A percentile compares a stretch with the other conserved stretches of the same genome.
Conservation (phyloP, 78 protist species). For the Pelomyxa schiedti region DNA sequence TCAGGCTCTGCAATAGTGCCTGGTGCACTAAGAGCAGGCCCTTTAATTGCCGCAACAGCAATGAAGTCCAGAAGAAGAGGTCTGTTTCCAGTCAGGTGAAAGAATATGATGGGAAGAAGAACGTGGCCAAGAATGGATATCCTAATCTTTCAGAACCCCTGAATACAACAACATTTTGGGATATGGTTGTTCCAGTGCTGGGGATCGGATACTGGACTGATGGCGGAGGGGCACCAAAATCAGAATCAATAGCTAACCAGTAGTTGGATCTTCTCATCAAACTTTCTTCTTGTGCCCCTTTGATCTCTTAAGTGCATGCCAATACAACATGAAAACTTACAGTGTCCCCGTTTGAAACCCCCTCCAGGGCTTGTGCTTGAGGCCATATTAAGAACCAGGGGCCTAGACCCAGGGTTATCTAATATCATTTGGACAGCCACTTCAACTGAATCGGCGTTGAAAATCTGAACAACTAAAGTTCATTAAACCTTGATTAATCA, state of each 20-base stretch:
- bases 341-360: not conserved
- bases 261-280: not conserved
- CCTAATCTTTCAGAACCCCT: not conserved
- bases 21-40: not conserved
- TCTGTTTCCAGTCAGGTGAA: too few species aligned
- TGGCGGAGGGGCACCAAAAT: not conserved
- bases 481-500: too few species aligned
- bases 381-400: not conserved
- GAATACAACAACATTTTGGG: not conserved
- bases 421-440: not conserved
- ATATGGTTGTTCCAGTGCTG: not conserved
- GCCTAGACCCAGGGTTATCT: not conserved
- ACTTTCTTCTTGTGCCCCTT: not conserved
- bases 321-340: too few species aligned
- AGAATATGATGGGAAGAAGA: too few species aligned
- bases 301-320: too few species aligned
- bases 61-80: not conserved
- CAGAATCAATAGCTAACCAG: not conserved
- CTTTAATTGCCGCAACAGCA: not conserved
- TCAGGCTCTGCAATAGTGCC: not conserved
- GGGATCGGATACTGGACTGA: not conserved
- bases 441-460: not conserved
- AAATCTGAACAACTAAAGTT: not conserved
- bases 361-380: not conserved
- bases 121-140: not conserved